A percentile compares a stretch with the other conserved stretches of the same genome.
Evolutionary conservation across 352 stramenopile species (phyloP).

Genomic region (Pythium sp.): DNA sequence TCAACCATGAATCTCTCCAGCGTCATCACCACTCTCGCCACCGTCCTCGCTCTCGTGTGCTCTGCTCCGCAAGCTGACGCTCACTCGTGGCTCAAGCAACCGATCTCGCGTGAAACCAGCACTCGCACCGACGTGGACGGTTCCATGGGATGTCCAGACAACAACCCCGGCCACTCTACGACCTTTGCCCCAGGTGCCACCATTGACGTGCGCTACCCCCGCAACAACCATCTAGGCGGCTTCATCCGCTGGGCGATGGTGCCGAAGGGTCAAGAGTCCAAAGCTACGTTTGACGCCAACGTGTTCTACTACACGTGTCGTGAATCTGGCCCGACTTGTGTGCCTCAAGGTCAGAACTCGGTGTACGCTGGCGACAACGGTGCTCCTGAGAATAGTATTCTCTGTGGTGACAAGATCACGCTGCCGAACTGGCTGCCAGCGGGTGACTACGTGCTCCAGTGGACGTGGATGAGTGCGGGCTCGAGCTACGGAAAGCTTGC

Average conservation of each 20-base stretch:
- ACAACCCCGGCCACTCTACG: too few relatives aligned
- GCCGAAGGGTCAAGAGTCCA: constrained; percentile 16
- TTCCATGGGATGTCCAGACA: too few relatives aligned
- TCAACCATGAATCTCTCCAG: too few relatives aligned
- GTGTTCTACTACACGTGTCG: constrained; percentile 31
- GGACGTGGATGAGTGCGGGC: constrained; percentile 46
- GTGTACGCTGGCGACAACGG: constrained; percentile 25
- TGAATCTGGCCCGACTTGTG: constrained; percentile 21
- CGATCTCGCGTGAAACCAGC: too few relatives aligned
- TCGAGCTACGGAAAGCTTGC: constrained; percentile 48
- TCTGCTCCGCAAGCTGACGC: too few relatives aligned
- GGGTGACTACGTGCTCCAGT: constrained; percentile 60
- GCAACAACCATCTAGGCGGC: constrained; percentile 33
- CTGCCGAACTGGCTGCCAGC: constrained; percentile 39
- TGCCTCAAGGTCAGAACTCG: constrained; percentile 13
- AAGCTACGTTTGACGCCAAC: constrained; percentile 19
- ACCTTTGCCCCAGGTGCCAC: constrained; percentile 17
- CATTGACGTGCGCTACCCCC: constrained; percentile 28
- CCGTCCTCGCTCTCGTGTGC: too few relatives aligned
- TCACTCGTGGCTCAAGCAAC: too few relatives aligned
- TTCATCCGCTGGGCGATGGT: constrained; percentile 32
- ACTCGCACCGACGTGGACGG: too few relatives aligned
- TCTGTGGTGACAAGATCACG: constrained; percentile 47
- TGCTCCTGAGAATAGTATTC: constrained; percentile 18
- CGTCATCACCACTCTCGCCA: too few relatives aligned